Conservation (phyloP, 805 yeast species). For the Vanderwaltozyma tropicalis region DNA sequence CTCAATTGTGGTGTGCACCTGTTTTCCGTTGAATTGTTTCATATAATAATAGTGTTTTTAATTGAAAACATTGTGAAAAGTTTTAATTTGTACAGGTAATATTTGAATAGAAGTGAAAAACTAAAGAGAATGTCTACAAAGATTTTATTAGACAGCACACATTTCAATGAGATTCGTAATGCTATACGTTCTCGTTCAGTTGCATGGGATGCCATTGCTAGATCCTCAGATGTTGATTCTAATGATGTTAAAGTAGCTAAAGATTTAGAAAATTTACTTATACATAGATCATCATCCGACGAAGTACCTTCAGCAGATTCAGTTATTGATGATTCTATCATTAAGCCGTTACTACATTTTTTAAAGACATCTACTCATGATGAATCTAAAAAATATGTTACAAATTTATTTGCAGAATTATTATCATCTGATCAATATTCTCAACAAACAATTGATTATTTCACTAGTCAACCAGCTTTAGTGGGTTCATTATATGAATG, state of each 20-base stretch:
- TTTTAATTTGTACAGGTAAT: too few species aligned
- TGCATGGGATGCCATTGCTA: conserved; percentile 86
- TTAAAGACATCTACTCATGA: conserved; percentile 18
- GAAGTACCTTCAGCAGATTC: conserved; percentile 15
- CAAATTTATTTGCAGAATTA: conserved; percentile 24
- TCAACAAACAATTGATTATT: conserved; percentile 15
- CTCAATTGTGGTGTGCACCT: too few species aligned
- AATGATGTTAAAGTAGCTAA: conserved; percentile 50
- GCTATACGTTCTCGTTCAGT: conserved; percentile 69
- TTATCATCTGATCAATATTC: conserved; percentile 15
- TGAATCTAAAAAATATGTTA: conserved; percentile 24
- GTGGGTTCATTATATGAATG: conserved; percentile 16
- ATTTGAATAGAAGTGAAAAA: too few species aligned
- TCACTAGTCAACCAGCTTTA: conserved; percentile 14
- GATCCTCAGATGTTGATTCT: conserved; percentile 56
- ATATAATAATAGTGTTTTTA: too few species aligned
- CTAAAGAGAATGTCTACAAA: conserved; percentile 2
- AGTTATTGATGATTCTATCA: conserved; percentile 8
- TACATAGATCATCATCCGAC: conserved; percentile 27
- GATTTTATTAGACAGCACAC: conserved; percentile 49
- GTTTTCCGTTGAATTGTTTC: too few species aligned
- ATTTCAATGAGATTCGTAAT: conserved; percentile 52
- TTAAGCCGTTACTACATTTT: conserved; percentile 20
- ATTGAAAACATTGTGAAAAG: too few species aligned
- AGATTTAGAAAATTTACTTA: conserved; percentile 19